A percentile compares a stretch with the other conserved stretches of the same genome.
phyloP scores from a whole-genome alignment of 768 basidiomycete species.

The Chlorophyllum brunneum region DNA sequence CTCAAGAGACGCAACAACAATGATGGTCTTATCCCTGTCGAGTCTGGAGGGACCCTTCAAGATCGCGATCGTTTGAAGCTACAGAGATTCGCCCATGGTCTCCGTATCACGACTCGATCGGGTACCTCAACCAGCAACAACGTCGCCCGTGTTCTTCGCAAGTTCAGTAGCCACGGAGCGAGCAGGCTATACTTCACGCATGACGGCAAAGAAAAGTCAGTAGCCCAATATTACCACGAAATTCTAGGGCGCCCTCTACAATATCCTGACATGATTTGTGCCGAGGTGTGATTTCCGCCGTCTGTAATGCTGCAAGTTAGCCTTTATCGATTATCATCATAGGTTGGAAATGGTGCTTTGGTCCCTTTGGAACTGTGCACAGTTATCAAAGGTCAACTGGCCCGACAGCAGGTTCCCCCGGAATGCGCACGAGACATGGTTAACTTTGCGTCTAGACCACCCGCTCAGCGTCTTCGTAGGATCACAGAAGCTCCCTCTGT shows the following conservation, averaged over 20 bases:
- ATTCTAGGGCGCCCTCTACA: slow-evolving; percentile 28
- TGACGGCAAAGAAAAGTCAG: slow-evolving; percentile 45
- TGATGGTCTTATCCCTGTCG: slow-evolving; percentile 24
- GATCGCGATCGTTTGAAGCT: slow-evolving; percentile 36
- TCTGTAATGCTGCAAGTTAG: background rate
- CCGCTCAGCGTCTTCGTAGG: slow-evolving; percentile 48
- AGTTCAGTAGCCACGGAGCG: slow-evolving; percentile 50
- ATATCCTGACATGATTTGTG: slow-evolving; percentile 50
- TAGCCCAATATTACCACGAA: slow-evolving; percentile 31
- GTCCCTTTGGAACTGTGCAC: slow-evolving; percentile 66
- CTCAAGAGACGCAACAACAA: background rate
- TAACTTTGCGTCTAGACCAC: slow-evolving; percentile 63
- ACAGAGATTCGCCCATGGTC: slow-evolving; percentile 30
- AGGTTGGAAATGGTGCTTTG: slow-evolving; percentile 62
- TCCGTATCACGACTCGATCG: slow-evolving; percentile 20
- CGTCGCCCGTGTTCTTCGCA: slow-evolving; percentile 48
- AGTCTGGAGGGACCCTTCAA: slow-evolving; percentile 43
- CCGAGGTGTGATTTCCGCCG: slow-evolving; percentile 37
- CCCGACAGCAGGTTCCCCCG: slow-evolving; percentile 64
- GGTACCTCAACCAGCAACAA: background rate
- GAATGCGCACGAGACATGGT: slow-evolving; percentile 61
- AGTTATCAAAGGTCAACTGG: slow-evolving; percentile 62
- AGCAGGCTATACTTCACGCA: slow-evolving; percentile 43
- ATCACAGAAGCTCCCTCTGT: slow-evolving; percentile 54
- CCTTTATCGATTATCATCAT: no score